Evolutionary conservation across 1,284 basidiomycete species (phyloP), one percentile per base, ranked within the genome.

Genomic region (Trichosporon coremiiforme): DNA sequence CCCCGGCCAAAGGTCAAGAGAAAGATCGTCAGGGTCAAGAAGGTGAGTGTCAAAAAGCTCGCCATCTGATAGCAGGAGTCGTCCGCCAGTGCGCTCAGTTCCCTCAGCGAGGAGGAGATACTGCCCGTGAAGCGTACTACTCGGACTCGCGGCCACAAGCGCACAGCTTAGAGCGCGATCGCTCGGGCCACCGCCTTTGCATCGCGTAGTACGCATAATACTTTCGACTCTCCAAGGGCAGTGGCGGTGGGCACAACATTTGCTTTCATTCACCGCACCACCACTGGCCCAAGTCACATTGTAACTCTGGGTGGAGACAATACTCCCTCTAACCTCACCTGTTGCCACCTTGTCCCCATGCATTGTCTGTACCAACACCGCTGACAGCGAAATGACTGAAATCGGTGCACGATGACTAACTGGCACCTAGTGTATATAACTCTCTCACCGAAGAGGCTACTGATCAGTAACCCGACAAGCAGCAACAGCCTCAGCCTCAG

Each of bases 341-440:
- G 57, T 62, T 35, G 57, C 57, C 17, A 62, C 31, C 29, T 22
- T 33, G 31, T 38, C 17, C 7, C 29, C 57, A 62, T 62, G 57
- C 57, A 62, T 62, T 62, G 57, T 62, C 31, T 62, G 57, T 62
- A 62, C 8, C 57, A 62, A 62, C 31, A 53, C 50, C n/a, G 50
- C 50, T 53, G 50, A 53, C 50, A 10, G 9, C 9, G 50, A 22
- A 53, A 20, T 25, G 0, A 53, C 50, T 22, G 20, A 20, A 2
- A 17, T 4, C 20, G 9, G 9, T 53, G 20, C 50, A 53, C 4
- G 50, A 53, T 25, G 50, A 10, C 20, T 12, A n/a, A 22, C 20
- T 25, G 17, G 47, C n/a, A 50, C n/a, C 15, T 5, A 12, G 33
- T 35, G 7, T 53, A 53, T 53, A 25, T 53, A 53, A 53, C 22